Conservation (phyloP, 495 filamentous ascomycete species). For the Lasiosphaeria hispida region DNA sequence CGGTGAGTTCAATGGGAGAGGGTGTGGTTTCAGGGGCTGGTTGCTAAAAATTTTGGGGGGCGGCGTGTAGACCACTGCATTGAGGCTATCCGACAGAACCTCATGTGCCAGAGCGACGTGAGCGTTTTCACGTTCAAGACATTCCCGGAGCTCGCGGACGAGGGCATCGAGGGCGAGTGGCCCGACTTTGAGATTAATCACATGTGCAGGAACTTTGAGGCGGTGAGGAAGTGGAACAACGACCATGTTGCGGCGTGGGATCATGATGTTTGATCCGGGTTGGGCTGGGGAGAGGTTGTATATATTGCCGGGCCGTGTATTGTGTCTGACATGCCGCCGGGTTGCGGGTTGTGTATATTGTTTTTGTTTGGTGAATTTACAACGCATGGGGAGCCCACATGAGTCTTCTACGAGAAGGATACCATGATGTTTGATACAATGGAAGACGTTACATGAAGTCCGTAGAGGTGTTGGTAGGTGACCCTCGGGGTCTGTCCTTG, state of each 20-base stretch:
- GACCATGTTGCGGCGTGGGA: constrained; percentile 47
- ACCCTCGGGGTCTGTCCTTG: too few relatives aligned
- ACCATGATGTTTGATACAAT: too few relatives aligned
- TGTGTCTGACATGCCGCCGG: too few relatives aligned
- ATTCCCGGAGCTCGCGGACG: constrained; percentile 31
- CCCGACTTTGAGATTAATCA: constrained; percentile 49
- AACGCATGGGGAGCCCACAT: too few relatives aligned
- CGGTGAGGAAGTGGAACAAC: constrained; percentile 47
- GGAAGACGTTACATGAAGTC: too few relatives aligned
- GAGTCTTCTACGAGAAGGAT: too few relatives aligned
- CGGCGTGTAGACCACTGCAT: constrained; percentile 47
- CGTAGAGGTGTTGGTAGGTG: too few relatives aligned
- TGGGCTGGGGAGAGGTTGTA: background rate
- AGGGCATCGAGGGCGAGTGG: constrained; percentile 41
- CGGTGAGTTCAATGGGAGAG: constrained; percentile 17
- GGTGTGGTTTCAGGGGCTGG: background rate
- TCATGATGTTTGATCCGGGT: constrained; percentile 20
- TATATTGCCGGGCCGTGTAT: too few relatives aligned
- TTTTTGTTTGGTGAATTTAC: too few relatives aligned
- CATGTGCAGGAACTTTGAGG: constrained; percentile 50
- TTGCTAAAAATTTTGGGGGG: too few relatives aligned
- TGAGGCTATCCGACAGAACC: constrained; percentile 48
- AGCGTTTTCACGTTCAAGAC: constrained; percentile 51
- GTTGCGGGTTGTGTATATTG: too few relatives aligned
- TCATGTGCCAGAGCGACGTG: constrained; percentile 52